Evolutionary conservation across 306 rosid genomes (phyloP).

Genomic region (Morella rubra): DNA sequence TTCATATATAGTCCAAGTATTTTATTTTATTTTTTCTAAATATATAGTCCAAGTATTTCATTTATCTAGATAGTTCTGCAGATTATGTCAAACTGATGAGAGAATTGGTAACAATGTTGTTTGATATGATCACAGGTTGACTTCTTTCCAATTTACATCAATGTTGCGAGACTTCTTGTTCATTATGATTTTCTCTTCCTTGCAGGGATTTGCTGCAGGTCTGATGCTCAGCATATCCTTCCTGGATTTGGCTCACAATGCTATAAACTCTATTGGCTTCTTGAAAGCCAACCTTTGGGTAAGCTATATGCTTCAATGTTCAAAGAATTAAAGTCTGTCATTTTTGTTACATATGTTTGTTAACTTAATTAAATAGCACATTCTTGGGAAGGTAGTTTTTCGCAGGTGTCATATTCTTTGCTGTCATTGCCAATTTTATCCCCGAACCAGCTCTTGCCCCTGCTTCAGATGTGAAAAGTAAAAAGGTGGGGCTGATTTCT

Average conservation of each 20-base stretch:
- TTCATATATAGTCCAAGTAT: neutral
- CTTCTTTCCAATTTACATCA: neutral
- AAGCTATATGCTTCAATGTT: conserved; percentile 21
- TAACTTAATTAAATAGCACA: conserved; percentile 18
- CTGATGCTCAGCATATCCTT: conserved; percentile 94
- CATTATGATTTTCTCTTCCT: conserved; percentile 9
- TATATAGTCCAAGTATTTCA: neutral
- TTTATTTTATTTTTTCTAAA: no score
- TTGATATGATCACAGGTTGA: neutral
- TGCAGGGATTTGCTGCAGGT: conserved; percentile 97
- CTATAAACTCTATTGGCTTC: conserved; percentile 91
- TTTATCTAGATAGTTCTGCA: neutral
- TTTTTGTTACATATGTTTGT: conserved; percentile 8
- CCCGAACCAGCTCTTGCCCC: conserved; percentile 87
- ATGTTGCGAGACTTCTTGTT: neutral
- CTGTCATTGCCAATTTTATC: conserved; percentile 68
- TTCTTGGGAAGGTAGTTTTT: conserved; percentile 62
- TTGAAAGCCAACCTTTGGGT: conserved; percentile 95
- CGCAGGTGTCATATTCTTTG: conserved; percentile 92
- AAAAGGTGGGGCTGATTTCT: conserved; percentile 52
- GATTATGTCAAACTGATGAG: neutral
- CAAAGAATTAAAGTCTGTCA: conserved; percentile 1
- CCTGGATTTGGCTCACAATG: conserved; percentile 97
- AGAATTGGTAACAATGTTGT: neutral
- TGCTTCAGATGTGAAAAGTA: conserved; percentile 54